Conservation (phyloP, 2,329 filamentous ascomycete genomes). For the Neophaeococcomyces aloes region DNA sequence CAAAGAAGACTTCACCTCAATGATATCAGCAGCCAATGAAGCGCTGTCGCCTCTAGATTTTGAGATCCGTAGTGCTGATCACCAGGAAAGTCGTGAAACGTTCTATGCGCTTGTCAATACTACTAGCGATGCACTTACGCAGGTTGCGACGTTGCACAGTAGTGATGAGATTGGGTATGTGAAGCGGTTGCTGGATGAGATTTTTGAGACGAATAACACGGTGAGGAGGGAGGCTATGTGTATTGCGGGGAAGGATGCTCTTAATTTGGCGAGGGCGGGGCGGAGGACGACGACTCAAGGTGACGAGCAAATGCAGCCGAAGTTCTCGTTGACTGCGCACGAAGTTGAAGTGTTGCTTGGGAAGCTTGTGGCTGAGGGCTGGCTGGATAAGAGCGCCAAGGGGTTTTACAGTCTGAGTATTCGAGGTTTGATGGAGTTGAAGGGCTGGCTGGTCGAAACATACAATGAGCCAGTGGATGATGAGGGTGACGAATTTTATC, state of each 20-base stretch:
- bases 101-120: slow-evolving; percentile 81
- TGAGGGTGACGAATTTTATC: slow-evolving; percentile 37
- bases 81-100: slow-evolving; percentile 58
- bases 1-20: slow-evolving; percentile 55
- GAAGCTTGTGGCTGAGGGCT: slow-evolving; percentile 65
- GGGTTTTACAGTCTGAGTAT: slow-evolving; percentile 68
- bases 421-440: slow-evolving; percentile 72
- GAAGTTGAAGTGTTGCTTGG: slow-evolving; percentile 66
- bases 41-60: slow-evolving; percentile 72
- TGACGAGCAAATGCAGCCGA: slow-evolving; percentile 28
- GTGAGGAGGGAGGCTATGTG: slow-evolving; percentile 72
- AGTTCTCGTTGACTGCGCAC: slow-evolving; percentile 55
- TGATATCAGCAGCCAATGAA: slow-evolving; percentile 59
- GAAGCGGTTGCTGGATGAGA: slow-evolving; percentile 74
- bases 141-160: slow-evolving; percentile 70
- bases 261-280: slow-evolving; percentile 49
- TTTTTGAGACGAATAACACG: slow-evolving; percentile 85
- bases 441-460: slow-evolving; percentile 71
- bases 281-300: slow-evolving; percentile 26
- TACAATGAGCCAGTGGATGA: slow-evolving; percentile 63
- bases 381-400: slow-evolving; percentile 64
- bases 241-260: slow-evolving; percentile 66
- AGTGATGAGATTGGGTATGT: slow-evolving; percentile 83
- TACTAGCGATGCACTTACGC: slow-evolving; percentile 71
- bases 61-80: slow-evolving; percentile 65